Evolutionary conservation across 768 basidiomycete species (phyloP), one percentile per base, ranked within the genome.

Genomic region (Kwoniella sp.): DNA sequence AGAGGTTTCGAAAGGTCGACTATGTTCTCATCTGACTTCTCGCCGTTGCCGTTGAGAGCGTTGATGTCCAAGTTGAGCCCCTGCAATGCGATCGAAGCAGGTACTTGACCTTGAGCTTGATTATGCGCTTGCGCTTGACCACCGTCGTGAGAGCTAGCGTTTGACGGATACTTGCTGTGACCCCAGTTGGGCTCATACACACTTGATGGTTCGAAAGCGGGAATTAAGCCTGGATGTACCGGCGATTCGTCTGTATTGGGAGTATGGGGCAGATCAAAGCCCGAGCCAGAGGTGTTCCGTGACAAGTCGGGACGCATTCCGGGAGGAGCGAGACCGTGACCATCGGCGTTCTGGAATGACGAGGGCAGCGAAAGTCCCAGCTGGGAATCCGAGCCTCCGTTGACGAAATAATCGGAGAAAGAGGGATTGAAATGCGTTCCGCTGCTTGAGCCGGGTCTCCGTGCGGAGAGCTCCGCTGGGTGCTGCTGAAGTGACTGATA

Each of bases 1-100:
- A 77, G 69, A 1, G 75, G 75, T 58, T 77, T 74, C 2, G 71
- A 73, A 0, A 77, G 62, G 48, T 77, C 75, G 31, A 77, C 73
- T 9, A 77, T 31, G 51, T 77, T 63, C 34, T 20, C 30, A 7
- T 22, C 20, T 17, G 17, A 11, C 20, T 45, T 45, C 17, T 17
- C 41, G 8, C 41, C 41, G 17, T 17, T 45, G 17, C 41, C 20
- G 20, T 45, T 45, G 11, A 45, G 41, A 20, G 41, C 41, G 20
- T 45, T 45, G 41, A 45, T 45, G 17, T 45, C 41, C 41, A 45
- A 20, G 20, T 45, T 20, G 15, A 45, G 41, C 3, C 41, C 41
- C 20, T 45, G 41, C 41, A 45, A 45, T 4, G 41, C 41, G 8
- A 45, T 45, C 11, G 41, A 8, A 45, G 41, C 41, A 9, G 41